Percentiles rank a stretch among this genome's conserved stretches.
phyloP scores from a whole-genome alignment of 805 yeast species.

The Saturnispora quitensis region DNA sequence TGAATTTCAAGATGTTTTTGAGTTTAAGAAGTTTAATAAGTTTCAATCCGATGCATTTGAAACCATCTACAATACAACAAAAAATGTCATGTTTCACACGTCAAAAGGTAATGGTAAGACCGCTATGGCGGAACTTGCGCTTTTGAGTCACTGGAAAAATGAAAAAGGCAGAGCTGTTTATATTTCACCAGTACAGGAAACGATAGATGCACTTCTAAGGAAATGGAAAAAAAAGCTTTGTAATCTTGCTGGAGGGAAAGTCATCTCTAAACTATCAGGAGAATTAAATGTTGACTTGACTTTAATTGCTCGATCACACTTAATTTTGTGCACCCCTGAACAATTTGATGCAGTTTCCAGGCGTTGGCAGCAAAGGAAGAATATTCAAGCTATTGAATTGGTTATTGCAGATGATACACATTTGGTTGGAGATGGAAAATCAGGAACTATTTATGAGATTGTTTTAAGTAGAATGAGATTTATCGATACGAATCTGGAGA shows the following conservation, averaged over 20 bases:
- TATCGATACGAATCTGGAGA: constrained; percentile 57
- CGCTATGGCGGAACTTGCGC: constrained; percentile 59
- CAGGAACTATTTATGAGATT: constrained; percentile 62
- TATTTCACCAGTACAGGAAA: constrained; percentile 53
- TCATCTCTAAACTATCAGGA: constrained; percentile 47
- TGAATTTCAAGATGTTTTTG: constrained; percentile 39
- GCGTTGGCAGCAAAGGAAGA: constrained; percentile 74
- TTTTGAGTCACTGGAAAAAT: constrained; percentile 63
- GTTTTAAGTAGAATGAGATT: constrained; percentile 63
- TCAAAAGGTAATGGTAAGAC: constrained; percentile 75
- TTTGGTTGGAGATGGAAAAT: constrained; percentile 43
- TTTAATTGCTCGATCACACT: constrained; percentile 49
- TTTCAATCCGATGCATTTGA: constrained; percentile 68
- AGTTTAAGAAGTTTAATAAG: constrained; percentile 51
- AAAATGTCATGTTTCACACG: constrained; percentile 55
- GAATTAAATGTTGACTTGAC: constrained; percentile 47
- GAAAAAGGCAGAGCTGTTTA: constrained; percentile 66
- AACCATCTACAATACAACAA: constrained; percentile 43
- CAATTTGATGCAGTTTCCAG: constrained; percentile 69
- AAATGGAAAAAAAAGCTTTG: constrained; percentile 48
- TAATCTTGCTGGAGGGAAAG: constrained; percentile 46
- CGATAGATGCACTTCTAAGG: constrained; percentile 37
- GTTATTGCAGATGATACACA: constrained; percentile 72
- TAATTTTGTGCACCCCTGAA: constrained; percentile 68
- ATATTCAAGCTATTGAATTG: constrained; percentile 57